phyloP scores from a whole-genome alignment of 257 asterid species.

The Fraxinus americana region DNA sequence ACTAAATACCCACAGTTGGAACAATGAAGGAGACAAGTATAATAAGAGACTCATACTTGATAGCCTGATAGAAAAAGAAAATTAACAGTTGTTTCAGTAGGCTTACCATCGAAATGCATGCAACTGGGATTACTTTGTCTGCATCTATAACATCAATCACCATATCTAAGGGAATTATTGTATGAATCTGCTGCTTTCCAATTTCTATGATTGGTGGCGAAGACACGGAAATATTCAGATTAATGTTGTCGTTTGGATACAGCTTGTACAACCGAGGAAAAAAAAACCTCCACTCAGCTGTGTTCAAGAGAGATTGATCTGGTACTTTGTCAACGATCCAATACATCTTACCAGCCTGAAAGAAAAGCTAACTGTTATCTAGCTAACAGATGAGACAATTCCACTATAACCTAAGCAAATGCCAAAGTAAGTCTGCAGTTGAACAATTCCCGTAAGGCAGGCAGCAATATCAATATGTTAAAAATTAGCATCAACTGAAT shows the following conservation, averaged over 20 bases:
- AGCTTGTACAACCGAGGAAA: constrained; percentile 82
- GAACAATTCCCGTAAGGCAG: background rate
- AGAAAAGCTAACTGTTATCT: constrained; percentile 23
- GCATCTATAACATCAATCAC: constrained; percentile 65
- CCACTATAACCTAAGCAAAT: constrained; percentile 8
- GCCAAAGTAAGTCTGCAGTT: background rate
- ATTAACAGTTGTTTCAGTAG: constrained; percentile 18
- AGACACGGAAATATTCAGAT: constrained; percentile 62
- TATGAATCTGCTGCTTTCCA: constrained; percentile 47
- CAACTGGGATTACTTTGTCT: constrained; percentile 65
- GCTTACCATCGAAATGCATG: constrained; percentile 76
- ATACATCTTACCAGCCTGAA: constrained; percentile 75
- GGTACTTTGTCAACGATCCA: constrained; percentile 75
- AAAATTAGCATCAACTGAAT: background rate
- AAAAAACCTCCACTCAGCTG: constrained; percentile 83
- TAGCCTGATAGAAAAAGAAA: background rate
- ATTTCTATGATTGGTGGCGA: constrained; percentile 62
- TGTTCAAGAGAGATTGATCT: constrained; percentile 72
- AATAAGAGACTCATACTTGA: background rate
- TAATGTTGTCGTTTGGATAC: constrained; percentile 77
- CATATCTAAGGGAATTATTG: constrained; percentile 55
- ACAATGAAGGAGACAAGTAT: background rate
- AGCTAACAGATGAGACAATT: constrained; percentile 23
- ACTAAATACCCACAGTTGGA: background rate
- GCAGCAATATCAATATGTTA: background rate